phyloP scores from a whole-genome alignment of 2,329 filamentous ascomycete species.

The Epichloe coenophiala region DNA sequence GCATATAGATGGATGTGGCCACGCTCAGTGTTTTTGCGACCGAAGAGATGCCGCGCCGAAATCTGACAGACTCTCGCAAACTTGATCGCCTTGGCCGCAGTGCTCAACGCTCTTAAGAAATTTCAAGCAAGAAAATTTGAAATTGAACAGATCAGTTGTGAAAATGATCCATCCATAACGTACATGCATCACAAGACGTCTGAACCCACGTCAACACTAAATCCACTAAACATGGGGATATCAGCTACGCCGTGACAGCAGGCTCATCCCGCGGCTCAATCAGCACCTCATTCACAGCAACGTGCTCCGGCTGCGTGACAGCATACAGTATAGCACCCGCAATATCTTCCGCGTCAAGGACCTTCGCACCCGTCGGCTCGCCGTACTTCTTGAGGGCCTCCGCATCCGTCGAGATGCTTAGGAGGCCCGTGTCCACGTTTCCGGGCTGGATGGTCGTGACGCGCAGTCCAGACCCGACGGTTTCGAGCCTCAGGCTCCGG shows the following conservation, averaged over 20 bases:
- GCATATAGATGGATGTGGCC: too few species aligned
- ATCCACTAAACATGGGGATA: too few species aligned
- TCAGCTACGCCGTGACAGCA: not conserved
- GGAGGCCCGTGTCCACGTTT: slow-evolving; percentile 59
- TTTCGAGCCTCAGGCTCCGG: slow-evolving; percentile 63
- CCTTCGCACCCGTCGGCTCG: slow-evolving; percentile 59
- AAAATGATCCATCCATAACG: too few species aligned
- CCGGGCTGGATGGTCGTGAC: slow-evolving; percentile 68
- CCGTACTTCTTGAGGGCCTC: slow-evolving; percentile 72
- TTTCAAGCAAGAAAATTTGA: too few species aligned
- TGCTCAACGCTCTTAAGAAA: too few species aligned
- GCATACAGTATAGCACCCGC: slow-evolving; percentile 63
- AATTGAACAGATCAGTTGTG: too few species aligned
- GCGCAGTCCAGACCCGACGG: slow-evolving; percentile 56
- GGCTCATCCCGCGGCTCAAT: slow-evolving; percentile 69
- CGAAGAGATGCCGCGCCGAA: too few species aligned
- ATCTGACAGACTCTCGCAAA: too few species aligned
- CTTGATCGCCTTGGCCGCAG: too few species aligned
- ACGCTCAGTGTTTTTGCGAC: too few species aligned
- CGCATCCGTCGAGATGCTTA: slow-evolving; percentile 60
- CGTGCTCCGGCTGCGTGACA: slow-evolving; percentile 58
- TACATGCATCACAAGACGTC: too few species aligned
- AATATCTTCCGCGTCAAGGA: slow-evolving; percentile 61
- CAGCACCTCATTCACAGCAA: slow-evolving; percentile 67
- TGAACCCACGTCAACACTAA: too few species aligned